These are phyloP conservation scores for Phaffomyces opuntiae DNA, from an alignment of 805 yeast species.

Conservation along the genomic window DNA sequence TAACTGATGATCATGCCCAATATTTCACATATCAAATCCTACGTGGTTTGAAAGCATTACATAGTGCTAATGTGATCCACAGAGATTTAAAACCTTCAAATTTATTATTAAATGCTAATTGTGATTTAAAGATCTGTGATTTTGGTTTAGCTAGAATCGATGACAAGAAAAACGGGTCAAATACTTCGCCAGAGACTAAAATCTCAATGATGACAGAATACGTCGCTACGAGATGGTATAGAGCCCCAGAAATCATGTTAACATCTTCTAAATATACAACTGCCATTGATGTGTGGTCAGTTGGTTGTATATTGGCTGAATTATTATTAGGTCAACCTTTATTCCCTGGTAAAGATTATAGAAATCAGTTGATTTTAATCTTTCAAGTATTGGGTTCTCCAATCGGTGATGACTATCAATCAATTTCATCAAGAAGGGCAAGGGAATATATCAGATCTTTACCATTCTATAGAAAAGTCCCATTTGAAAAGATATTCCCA, in stretches of 20 bases:
- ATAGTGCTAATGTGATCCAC: slow-evolving; percentile 90
- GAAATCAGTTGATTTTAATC: slow-evolving; percentile 80
- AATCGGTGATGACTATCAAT: slow-evolving; percentile 63
- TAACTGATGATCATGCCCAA: slow-evolving; percentile 90
- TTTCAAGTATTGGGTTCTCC: slow-evolving; percentile 89
- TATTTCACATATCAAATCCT: slow-evolving; percentile 88
- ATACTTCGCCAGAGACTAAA: slow-evolving; percentile 53
- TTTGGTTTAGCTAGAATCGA: slow-evolving; percentile 74
- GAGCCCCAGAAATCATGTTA: slow-evolving; percentile 97
- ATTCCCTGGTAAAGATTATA: slow-evolving; percentile 92
- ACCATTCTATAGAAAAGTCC: slow-evolving; percentile 60
- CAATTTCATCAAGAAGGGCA: slow-evolving; percentile 75
- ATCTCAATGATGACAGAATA: slow-evolving; percentile 89
- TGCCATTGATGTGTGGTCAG: slow-evolving; percentile 95
- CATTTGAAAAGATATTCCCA: slow-evolving; percentile 41
- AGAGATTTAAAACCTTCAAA: slow-evolving; percentile 91
- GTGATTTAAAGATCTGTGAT: slow-evolving; percentile 91
- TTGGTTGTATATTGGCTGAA: slow-evolving; percentile 93
- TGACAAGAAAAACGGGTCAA: slow-evolving; percentile 13
- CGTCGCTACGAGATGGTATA: slow-evolving; percentile 96
- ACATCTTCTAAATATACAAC: slow-evolving; percentile 90
- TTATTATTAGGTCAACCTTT: slow-evolving; percentile 79
- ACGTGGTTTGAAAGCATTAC: slow-evolving; percentile 84
- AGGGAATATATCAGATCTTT: slow-evolving; percentile 79
- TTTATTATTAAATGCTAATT: slow-evolving; percentile 77